phyloP scores from a whole-genome alignment of 441 rosid genomes.

The Gossypium schwendimanii region DNA sequence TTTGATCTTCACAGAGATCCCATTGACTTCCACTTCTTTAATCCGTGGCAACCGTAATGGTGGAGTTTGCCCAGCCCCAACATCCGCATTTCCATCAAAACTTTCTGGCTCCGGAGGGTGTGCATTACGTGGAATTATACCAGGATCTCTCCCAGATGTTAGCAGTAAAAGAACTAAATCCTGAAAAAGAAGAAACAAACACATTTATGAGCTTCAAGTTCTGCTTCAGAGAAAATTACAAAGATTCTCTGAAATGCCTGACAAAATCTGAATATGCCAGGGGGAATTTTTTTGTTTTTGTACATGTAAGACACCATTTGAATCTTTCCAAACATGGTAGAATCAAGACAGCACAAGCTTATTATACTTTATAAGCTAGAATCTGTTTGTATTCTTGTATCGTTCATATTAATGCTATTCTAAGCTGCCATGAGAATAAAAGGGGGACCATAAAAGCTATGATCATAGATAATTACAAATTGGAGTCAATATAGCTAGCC shows the following conservation, averaged over 20 bases:
- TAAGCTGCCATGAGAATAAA: background rate
- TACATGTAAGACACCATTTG: background rate
- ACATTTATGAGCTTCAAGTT: background rate
- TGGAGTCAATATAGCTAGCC: background rate
- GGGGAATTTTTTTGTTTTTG: background rate
- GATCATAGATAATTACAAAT: background rate
- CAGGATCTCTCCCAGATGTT: conserved; percentile 75
- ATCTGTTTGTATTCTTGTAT: background rate
- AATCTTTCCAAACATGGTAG: background rate
- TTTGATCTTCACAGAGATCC: conserved; percentile 48
- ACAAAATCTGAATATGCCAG: too few relatives aligned
- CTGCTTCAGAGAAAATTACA: too few relatives aligned
- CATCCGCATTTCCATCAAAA: conserved; percentile 40
- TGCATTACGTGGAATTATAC: conserved; percentile 59
- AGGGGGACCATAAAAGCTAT: background rate
- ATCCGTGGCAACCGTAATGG: conserved; percentile 55
- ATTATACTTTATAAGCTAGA: too few relatives aligned
- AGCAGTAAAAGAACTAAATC: conserved; percentile 57
- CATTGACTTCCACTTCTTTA: conserved; percentile 59
- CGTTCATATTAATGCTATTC: background rate
- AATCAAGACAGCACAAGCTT: too few relatives aligned
- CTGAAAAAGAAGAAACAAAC: conserved; percentile 25
- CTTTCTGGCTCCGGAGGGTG: conserved; percentile 74
- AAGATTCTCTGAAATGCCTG: too few relatives aligned
- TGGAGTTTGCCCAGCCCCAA: conserved; percentile 54